Base-by-base conservation (phyloP, 2,329 filamentous ascomycete species). In the Myriosclerotinia duriaeana region DNA sequence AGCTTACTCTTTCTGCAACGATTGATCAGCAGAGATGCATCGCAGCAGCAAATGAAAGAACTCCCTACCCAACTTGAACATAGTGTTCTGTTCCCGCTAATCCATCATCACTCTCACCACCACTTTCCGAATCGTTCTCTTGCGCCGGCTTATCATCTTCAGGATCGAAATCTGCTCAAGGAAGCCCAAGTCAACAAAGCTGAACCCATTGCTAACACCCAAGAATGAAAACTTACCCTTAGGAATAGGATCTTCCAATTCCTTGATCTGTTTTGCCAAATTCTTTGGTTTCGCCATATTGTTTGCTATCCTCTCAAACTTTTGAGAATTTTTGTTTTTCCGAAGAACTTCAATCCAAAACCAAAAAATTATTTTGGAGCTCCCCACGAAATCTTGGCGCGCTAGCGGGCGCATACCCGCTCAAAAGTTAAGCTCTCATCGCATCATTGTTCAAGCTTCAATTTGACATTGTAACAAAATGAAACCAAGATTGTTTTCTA, bases 71-170 rank as follows among this genome's bases (percentile, higher is more conserved):
- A 42, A 97, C 91, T 63, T 84, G 79, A 53, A 90, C 85, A 76
- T 98, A 98, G 77, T 98, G 94, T 74, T 97, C 94, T 42, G 93
- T 90, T 26, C 90, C 92, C 14, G 83, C 82, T 68, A 85, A 79
- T 14, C 76, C 80, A 71, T 83, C 82, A 38, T 83, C 80, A 6
- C 83, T 85, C 61, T 81, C 84, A 53, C 77, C 82, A 53, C 80
- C 81, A 56, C 85, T 85, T 48, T 71, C 71, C 8, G 71, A 72
- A 38, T 74, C 72, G 58, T 71, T 75, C 15, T 65, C 66, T 58
- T 71, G 68, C 26, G 67, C 68, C 30, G 68, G 71, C 54, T 55
- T 64, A 66, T 76, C 73, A 71, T 74, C 76, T 68, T 79, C 78
- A 8, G 78, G 78, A 68, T 79, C 78, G 67, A 78, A 78, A 70